phyloP scores from a whole-genome alignment of 805 yeast genomes.

The Teunomyces cretensis region DNA sequence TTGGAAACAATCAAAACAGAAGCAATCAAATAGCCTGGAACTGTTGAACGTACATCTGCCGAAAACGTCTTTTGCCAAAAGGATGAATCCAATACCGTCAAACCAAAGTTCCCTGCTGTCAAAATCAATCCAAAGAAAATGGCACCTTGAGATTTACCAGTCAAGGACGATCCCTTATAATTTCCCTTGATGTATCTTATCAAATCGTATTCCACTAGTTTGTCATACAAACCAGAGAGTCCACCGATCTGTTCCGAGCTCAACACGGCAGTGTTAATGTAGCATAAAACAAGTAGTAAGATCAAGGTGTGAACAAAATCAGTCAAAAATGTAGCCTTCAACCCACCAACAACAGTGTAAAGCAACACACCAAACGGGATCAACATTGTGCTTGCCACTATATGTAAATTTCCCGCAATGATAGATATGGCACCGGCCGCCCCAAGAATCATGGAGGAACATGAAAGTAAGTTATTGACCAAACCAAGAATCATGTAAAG shows the following conservation, averaged over 20 bases:
- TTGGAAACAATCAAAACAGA: conserved; percentile 31
- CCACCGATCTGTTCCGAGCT: conserved; percentile 27
- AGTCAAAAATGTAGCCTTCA: conserved; percentile 51
- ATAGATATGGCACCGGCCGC: conserved; percentile 28
- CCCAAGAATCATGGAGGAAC: conserved; percentile 27
- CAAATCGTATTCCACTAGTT: conserved; percentile 14
- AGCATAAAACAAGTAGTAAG: conserved; percentile 24
- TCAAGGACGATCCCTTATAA: conserved; percentile 32
- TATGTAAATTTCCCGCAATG: conserved; percentile 26
- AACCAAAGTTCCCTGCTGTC: conserved; percentile 36
- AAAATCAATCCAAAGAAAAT: conserved; percentile 35
- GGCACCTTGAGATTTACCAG: conserved; percentile 36
- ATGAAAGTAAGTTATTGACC: conserved; percentile 23
- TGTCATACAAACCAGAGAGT: conserved; percentile 25
- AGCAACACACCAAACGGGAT: conserved; percentile 40
- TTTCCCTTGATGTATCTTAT: conserved; percentile 31
- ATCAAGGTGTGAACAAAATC: conserved; percentile 35
- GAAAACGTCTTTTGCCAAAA: conserved; percentile 43
- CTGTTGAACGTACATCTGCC: conserved; percentile 33
- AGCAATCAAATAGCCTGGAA: conserved; percentile 38
- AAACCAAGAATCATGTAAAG: conserved; percentile 25
- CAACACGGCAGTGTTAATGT: conserved; percentile 25
- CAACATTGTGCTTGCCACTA: conserved; percentile 27
- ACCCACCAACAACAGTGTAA: conserved; percentile 51
- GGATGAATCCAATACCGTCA: conserved; percentile 38